These are phyloP conservation scores for Candida piceae DNA, from an alignment of 805 yeast genomes.

Conservation along the genomic window DNA sequence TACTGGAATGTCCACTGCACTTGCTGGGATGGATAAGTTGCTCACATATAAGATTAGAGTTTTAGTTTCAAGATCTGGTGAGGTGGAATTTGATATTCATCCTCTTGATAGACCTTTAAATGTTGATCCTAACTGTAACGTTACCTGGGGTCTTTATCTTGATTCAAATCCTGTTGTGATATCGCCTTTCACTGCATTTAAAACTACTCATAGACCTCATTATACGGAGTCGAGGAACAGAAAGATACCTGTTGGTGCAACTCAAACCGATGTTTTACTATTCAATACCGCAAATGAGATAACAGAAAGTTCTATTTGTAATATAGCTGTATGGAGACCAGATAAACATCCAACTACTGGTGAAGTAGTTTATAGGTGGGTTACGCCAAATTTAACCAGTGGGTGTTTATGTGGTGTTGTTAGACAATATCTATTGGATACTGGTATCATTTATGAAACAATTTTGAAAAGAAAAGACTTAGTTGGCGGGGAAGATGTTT, in stretches of 20 bases:
- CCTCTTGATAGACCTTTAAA: slow-evolving; percentile 5
- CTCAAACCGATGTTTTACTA: slow-evolving; percentile 60
- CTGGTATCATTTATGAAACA: slow-evolving; percentile 16
- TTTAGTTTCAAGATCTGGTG: slow-evolving; percentile 28
- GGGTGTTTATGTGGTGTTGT: slow-evolving; percentile 88
- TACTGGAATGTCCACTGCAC: slow-evolving; percentile 33
- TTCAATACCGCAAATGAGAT: slow-evolving; percentile 55
- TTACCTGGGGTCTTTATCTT: slow-evolving; percentile 56
- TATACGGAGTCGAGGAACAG: slow-evolving; percentile 61
- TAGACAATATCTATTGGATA: slow-evolving; percentile 54
- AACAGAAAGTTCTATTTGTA: slow-evolving; percentile 81
- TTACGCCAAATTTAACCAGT: slow-evolving; percentile 70
- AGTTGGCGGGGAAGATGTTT: slow-evolving; percentile 58
- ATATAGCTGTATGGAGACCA: slow-evolving; percentile 57
- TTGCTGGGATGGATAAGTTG: slow-evolving; percentile 27
- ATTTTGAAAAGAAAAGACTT: slow-evolving; percentile 41
- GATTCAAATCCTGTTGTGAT: slow-evolving; percentile 48
- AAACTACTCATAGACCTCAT: slow-evolving; percentile 68
- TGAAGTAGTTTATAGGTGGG: slow-evolving; percentile 46
- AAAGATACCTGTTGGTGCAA: slow-evolving; percentile 29
- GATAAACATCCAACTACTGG: slow-evolving; percentile 25
- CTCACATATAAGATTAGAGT: slow-evolving; percentile 46
- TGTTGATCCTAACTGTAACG: slow-evolving; percentile 5
- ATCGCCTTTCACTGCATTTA: slow-evolving; percentile 80
- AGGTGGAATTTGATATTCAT: slow-evolving; percentile 31